A percentile compares a stretch with the other conserved stretches of the same genome.
Conservation (phyloP, 1,284 basidiomycete genomes). For the Hymenochaete sp. region DNA sequence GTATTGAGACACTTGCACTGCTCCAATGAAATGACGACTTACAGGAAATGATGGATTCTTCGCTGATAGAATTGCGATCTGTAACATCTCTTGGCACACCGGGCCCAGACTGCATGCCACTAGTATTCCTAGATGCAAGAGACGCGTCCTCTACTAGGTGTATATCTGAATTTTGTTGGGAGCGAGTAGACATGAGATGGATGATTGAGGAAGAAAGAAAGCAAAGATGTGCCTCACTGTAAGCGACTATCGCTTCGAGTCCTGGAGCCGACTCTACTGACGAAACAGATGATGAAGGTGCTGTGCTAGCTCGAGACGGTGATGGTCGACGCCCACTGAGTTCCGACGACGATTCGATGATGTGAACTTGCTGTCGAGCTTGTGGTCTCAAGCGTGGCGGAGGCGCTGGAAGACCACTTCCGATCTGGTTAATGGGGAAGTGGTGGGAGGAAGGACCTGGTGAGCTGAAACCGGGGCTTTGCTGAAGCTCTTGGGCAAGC, state of each 20-base stretch:
- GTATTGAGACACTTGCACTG: too few relatives aligned
- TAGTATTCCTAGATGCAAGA: too few relatives aligned
- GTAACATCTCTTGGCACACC: too few relatives aligned
- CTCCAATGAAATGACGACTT: constrained; percentile 7
- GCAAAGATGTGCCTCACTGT: constrained; percentile 1
- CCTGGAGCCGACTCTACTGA: constrained; percentile 4
- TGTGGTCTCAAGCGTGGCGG: constrained; percentile 21
- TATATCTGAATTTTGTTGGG: too few relatives aligned
- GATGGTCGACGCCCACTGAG: constrained; percentile 12
- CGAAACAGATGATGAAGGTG: constrained; percentile 12
- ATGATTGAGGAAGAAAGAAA: not conserved
- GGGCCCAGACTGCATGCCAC: too few relatives aligned
- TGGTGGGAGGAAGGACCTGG: too few relatives aligned
- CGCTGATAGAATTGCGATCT: not conserved
- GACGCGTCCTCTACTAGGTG: too few relatives aligned
- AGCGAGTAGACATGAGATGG: not conserved
- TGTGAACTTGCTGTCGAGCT: not conserved
- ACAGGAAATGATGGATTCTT: not conserved
- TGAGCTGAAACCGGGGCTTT: too few relatives aligned
- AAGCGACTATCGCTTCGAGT: constrained; percentile 11
- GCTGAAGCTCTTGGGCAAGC: too few relatives aligned
- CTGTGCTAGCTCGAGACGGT: constrained; percentile 2
- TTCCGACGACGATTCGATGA: constrained; percentile 3
- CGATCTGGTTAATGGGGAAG: too few relatives aligned
- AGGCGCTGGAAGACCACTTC: constrained; percentile 30